phyloP scores from a whole-genome alignment of 176 grass and related monocot genomes.

The Phoenix roebelenii region DNA sequence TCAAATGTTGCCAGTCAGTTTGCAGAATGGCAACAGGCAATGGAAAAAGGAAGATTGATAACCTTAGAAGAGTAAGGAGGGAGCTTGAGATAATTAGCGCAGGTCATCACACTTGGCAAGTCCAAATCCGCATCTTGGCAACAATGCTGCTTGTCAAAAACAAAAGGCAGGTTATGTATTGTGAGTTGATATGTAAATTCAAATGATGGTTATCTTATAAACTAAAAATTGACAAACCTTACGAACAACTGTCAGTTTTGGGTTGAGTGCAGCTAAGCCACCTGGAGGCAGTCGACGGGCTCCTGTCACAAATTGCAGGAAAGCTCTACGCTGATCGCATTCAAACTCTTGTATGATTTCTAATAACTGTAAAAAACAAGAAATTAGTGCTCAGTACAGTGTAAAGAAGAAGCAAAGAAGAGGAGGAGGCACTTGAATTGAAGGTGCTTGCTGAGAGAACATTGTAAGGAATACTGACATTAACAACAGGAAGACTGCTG shows the following conservation, averaged over 20 bases:
- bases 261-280: constrained; percentile 77
- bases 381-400: background rate
- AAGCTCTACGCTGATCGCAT: constrained; percentile 54
- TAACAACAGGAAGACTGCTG: constrained; percentile 60
- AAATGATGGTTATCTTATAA: too few species aligned
- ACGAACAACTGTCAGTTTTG: constrained; percentile 86
- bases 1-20: too few species aligned
- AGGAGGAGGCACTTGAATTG: too few species aligned
- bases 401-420: too few species aligned
- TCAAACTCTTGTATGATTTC: constrained; percentile 89
- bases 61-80: constrained; percentile 95
- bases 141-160: constrained; percentile 52
- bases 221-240: constrained; percentile 45
- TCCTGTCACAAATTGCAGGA: constrained; percentile 96
- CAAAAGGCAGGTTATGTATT: constrained; percentile 9
- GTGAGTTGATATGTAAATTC: background rate
- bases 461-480: constrained; percentile 36
- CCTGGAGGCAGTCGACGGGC: constrained; percentile 86
- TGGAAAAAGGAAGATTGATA: background rate
- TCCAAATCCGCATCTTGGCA: constrained; percentile 49
- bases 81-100: constrained; percentile 94
- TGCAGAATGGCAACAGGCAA: too few species aligned
- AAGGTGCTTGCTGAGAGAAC: too few species aligned
- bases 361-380: constrained; percentile 50
- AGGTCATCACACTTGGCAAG: constrained; percentile 98